A percentile compares a stretch with the other conserved stretches of the same genome.
Conservation (phyloP, 441 rosid species). For the Eutrema salsugineum region DNA sequence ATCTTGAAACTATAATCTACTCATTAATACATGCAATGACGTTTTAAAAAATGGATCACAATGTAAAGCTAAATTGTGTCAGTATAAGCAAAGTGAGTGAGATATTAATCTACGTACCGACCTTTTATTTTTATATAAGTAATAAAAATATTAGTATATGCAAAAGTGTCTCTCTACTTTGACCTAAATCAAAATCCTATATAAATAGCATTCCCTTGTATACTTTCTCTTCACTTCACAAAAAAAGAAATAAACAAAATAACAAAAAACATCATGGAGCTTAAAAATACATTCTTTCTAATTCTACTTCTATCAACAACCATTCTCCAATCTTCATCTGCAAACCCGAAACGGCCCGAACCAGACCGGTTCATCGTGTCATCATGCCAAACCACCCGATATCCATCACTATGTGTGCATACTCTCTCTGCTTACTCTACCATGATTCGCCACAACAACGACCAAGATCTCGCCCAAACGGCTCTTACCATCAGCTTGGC, state of each 20-base stretch:
- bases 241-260: not conserved
- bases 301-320: constrained; percentile 18
- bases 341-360: constrained; percentile 25
- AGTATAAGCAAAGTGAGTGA: not conserved
- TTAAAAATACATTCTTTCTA: constrained; percentile 1
- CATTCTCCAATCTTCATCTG: constrained; percentile 13
- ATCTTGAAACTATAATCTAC: constrained; percentile 4
- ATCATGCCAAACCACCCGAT: constrained; percentile 66
- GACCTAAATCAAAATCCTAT: constrained; percentile 14
- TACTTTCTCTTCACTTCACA: not conserved
- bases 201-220: not conserved
- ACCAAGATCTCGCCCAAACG: constrained; percentile 59
- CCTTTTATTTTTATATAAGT: not conserved
- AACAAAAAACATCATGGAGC: constrained; percentile 14
- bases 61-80: constrained; percentile 15
- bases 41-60: not conserved
- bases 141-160: not conserved
- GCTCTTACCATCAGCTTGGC: constrained; percentile 66
- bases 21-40: not conserved
- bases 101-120: not conserved
- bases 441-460: constrained; percentile 45
- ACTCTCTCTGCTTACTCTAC: constrained; percentile 58
- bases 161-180: constrained; percentile 1
- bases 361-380: constrained; percentile 39
- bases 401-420: constrained; percentile 60